Conservation (phyloP, 2,329 filamentous ascomycete genomes). For the Zymoseptoria passerinii region DNA sequence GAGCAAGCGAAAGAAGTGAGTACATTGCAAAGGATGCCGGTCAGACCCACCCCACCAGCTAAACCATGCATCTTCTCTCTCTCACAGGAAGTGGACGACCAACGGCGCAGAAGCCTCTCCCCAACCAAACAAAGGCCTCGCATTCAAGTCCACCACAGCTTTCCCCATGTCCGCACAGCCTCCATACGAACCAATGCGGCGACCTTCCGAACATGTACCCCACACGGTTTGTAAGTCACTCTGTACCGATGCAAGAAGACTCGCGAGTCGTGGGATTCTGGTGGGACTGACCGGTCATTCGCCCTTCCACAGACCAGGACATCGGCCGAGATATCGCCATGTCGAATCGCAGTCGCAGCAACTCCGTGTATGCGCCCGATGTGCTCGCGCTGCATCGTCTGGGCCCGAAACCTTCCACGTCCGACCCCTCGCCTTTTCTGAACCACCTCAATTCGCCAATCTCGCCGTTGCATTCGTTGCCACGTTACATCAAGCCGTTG, state of each 20-base stretch:
- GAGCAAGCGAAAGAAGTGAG: conserved; percentile 79
- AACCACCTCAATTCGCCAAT: conserved; percentile 21
- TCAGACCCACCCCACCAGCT: not conserved
- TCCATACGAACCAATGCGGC: conserved; percentile 24
- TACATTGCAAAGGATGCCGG: conserved; percentile 19
- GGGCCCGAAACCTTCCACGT: conserved; percentile 18
- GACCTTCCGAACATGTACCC: conserved; percentile 45
- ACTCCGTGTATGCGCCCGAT: conserved; percentile 22
- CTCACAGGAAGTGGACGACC: conserved; percentile 29
- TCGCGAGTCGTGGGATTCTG: not conserved
- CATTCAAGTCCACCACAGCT: conserved; percentile 15
- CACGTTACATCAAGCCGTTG: conserved; percentile 69
- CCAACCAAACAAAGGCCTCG: conserved; percentile 12
- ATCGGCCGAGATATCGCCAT: conserved; percentile 19
- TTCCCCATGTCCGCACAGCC: conserved; percentile 28
- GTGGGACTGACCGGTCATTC: not conserved
- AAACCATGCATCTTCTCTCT: not conserved
- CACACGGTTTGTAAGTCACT: conserved; percentile 53
- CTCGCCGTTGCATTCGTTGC: conserved; percentile 38
- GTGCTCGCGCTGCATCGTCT: conserved; percentile 26
- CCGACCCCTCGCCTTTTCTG: conserved; percentile 19
- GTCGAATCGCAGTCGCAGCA: conserved; percentile 10
- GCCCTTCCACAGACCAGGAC: conserved; percentile 22
- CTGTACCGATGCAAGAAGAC: not conserved
- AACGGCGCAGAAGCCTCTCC: conserved; percentile 18